A percentile compares a stretch with the other conserved stretches of the same genome.
These are phyloP conservation scores for Aspergillus conjunctus DNA, from an alignment of 495 filamentous ascomycete genomes.

Conservation along the genomic window DNA sequence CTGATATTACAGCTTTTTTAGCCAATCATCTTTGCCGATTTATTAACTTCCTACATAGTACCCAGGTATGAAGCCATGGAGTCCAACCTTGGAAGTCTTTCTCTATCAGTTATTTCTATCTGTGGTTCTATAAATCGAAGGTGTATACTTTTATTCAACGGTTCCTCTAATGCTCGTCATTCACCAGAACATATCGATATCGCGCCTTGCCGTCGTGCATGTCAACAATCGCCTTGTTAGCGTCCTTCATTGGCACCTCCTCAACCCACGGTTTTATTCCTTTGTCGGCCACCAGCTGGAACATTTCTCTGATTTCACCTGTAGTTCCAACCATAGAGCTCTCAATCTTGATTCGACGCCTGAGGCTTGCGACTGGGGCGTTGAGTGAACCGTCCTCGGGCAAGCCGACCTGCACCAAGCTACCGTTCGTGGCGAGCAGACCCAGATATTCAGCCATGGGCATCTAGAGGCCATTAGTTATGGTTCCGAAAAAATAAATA, in stretches of 20 bases:
- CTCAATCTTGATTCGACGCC: constrained; percentile 65
- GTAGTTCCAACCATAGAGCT: constrained; percentile 76
- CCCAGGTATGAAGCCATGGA: too few species aligned
- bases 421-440: constrained; percentile 67
- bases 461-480: constrained; percentile 48
- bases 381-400: constrained; percentile 67
- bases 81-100: too few species aligned
- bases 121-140: too few species aligned
- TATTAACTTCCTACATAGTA: constrained; percentile 5
- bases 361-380: constrained; percentile 63
- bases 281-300: constrained; percentile 73
- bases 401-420: constrained; percentile 80
- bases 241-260: constrained; percentile 60
- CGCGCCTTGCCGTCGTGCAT: constrained; percentile 5
- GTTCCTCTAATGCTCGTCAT: too few species aligned
- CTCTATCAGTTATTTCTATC: too few species aligned
- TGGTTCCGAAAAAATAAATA: background rate
- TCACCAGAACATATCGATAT: background rate
- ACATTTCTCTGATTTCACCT: constrained; percentile 77
- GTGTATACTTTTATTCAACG: too few species aligned
- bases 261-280: constrained; percentile 72
- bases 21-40: background rate
- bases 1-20: background rate
- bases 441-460: constrained; percentile 69
- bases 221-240: background rate